Evolutionary conservation across 495 filamentous ascomycete species (phyloP), one percentile per base, ranked within the genome.

Genomic region (Haplographium delicatum): DNA sequence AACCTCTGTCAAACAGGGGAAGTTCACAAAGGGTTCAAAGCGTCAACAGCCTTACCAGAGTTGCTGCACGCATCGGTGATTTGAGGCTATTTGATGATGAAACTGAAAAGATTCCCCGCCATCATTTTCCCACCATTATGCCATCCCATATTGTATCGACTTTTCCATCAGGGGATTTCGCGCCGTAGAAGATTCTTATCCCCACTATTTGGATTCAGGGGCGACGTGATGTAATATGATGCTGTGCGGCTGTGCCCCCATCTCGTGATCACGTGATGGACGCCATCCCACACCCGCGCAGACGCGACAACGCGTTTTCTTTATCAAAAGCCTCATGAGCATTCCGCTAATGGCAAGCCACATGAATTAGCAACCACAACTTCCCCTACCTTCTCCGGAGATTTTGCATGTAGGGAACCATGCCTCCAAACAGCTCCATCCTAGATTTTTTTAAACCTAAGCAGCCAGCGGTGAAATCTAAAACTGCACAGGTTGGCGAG

Each of bases 371-470:
- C n/a, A n/a, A n/a, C n/a, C n/a, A n/a, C n/a, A n/a, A n/a, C n/a
- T n/a, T n/a, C n/a, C n/a, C n/a, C n/a, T n/a, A n/a, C n/a, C n/a
- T n/a, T n/a, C n/a, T n/a, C n/a, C n/a, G n/a, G n/a, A 39, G 15
- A 19, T 19, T 19, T 19, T 20, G 11, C 13, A 3, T 4, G 4
- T 6, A 39, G 35, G 18, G 35, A 30, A 31, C 11, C 25, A 44
- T 51, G 48, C 8, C 35, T 16, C 15, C 23, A 4, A 53, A 47
- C 30, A 53, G 47, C 20, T 51, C 44, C 25, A 47, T 37, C 28
- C 20, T 19, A 11, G 50, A 51, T 27, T 57, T 57, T 23, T 57
- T 57, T 39, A 52, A 38, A 24, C 34, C 44, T 44, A 30, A 19
- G 5, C 38, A 40, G 33, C 31, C 40, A 8, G 23, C 46, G 7